Evolutionary conservation across 257 asterid species (phyloP).

Genomic region (Solanum bulbocastanum): DNA sequence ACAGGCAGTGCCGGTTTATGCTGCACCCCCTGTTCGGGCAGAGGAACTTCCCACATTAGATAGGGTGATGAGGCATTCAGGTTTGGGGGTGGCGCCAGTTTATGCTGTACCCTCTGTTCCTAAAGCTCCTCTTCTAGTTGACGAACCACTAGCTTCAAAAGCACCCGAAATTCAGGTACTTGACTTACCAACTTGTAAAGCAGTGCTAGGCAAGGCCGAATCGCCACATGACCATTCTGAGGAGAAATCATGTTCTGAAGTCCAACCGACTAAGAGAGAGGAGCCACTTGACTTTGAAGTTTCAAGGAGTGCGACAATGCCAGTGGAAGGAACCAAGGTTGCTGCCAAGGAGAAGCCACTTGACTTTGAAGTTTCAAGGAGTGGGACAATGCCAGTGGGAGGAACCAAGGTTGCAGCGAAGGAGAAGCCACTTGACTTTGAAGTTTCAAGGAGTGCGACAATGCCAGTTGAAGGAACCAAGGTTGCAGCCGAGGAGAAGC

Average conservation of each 20-base stretch:
- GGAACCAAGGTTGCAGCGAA: neutral
- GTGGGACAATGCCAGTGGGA: neutral
- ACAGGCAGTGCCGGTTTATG: slow-evolving; percentile 48
- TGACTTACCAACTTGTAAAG: neutral
- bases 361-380: neutral
- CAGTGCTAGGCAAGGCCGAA: neutral
- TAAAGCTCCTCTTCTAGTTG: slow-evolving; percentile 20
- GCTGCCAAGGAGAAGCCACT: neutral
- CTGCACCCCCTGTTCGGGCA: slow-evolving; percentile 45
- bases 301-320: neutral
- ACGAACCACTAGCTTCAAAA: neutral
- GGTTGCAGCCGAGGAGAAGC: neutral
- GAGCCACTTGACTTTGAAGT: neutral
- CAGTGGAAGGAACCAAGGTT: neutral
- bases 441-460: neutral
- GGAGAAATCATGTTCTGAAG: neutral
- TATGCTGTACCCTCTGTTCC: slow-evolving; percentile 43
- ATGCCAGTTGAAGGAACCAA: neutral
- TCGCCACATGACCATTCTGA: neutral
- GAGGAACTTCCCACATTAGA: slow-evolving; percentile 34
- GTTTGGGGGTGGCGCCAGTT: slow-evolving; percentile 16
- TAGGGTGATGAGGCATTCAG: neutral
- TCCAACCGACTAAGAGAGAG: neutral
- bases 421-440: neutral
- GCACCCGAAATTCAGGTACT: neutral